Evolutionary conservation across 805 yeast genomes (phyloP).

Genomic region (Cyberlindnera sargentensis): DNA sequence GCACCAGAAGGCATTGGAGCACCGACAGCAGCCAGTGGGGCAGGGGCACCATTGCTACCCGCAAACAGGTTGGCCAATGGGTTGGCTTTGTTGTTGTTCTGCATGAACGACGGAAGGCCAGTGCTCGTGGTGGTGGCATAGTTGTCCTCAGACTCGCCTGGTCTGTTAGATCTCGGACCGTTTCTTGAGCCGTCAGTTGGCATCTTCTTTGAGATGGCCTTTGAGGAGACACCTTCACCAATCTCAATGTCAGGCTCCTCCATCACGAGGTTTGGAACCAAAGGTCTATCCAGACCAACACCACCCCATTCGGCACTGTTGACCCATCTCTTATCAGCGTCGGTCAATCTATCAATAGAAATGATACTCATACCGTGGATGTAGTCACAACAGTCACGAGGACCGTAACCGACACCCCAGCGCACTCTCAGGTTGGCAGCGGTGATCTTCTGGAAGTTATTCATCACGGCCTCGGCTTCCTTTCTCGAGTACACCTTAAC

Average conservation of each 20-base stretch:
- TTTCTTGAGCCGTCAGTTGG: conserved; percentile 82
- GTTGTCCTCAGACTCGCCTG: conserved; percentile 40
- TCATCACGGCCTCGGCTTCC: conserved; percentile 82
- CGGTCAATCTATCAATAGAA: conserved; percentile 83
- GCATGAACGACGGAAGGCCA: conserved; percentile 24
- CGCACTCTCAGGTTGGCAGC: conserved; percentile 62
- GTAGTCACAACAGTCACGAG: conserved; percentile 96
- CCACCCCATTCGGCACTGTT: conserved; percentile 95
- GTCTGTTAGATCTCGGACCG: conserved; percentile 75
- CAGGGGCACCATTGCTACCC: conserved; percentile 10
- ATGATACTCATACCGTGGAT: conserved; percentile 84
- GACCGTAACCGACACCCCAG: conserved; percentile 99
- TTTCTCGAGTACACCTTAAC: conserved; percentile 87
- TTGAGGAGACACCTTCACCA: conserved; percentile 89
- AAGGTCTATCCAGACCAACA: conserved; percentile 71
- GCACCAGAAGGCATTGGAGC: conserved; percentile 6
- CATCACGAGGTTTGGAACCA: conserved; percentile 71
- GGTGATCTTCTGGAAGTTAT: conserved; percentile 60
- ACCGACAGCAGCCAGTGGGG: conserved; percentile 12
- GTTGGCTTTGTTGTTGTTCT: conserved; percentile 33
- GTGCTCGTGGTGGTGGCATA: conserved; percentile 23
- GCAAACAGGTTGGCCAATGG: conserved; percentile 44
- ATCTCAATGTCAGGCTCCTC: conserved; percentile 98
- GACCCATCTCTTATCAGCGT: conserved; percentile 89
- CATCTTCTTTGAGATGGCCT: conserved; percentile 86